Evolutionary conservation across 176 grass and related monocot genomes (phyloP).

Genomic region (Oryza rufipogon): DNA sequence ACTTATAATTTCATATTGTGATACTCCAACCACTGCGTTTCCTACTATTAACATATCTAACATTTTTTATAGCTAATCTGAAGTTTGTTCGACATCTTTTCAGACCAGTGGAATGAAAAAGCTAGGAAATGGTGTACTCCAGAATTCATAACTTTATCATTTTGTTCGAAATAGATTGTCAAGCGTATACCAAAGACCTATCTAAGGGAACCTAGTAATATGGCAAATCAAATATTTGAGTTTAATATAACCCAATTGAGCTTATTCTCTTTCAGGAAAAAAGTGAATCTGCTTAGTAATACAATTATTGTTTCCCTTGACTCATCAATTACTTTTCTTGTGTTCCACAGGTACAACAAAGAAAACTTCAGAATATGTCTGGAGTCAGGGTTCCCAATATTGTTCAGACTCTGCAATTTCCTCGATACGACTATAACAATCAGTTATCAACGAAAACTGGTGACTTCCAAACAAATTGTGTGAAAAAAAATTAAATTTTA

Average conservation of each 20-base stretch:
- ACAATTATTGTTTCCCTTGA: background rate
- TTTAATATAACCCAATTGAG: background rate
- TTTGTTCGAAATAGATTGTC: conserved; percentile 11
- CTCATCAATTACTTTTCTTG: background rate
- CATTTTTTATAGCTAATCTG: background rate
- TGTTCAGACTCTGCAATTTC: background rate
- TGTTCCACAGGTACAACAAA: background rate
- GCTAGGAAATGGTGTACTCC: background rate
- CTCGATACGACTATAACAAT: background rate
- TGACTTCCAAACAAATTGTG: no score
- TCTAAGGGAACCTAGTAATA: background rate
- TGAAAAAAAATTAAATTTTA: background rate
- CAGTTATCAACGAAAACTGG: no score
- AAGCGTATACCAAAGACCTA: background rate
- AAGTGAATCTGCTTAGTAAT: background rate
- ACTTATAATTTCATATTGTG: background rate
- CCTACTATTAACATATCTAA: background rate
- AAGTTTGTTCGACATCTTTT: background rate
- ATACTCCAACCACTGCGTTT: background rate
- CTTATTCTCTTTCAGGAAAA: background rate
- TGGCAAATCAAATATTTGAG: background rate
- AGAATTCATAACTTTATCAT: conserved; percentile 20
- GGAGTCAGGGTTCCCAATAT: background rate
- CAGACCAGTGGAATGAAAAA: no score
- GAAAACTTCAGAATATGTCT: background rate